These are phyloP conservation scores for Penicillium daleae DNA, from an alignment of 495 filamentous ascomycete species.

Conservation along the genomic window DNA sequence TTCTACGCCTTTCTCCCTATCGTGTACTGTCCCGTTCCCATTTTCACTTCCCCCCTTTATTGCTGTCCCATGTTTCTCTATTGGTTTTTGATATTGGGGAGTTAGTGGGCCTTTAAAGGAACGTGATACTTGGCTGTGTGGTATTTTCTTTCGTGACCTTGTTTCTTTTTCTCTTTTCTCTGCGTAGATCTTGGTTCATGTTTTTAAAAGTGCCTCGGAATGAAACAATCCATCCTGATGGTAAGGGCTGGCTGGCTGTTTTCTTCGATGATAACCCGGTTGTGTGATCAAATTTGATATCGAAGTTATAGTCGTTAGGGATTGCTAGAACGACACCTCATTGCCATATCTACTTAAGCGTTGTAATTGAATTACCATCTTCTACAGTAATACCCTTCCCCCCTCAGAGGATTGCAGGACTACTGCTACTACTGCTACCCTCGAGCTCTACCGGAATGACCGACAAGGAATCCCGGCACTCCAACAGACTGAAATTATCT, in stretches of 20 bases:
- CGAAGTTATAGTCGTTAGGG: no score
- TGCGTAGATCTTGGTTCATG: constrained; percentile 11
- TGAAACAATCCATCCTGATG: background rate
- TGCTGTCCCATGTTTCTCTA: constrained; percentile 12
- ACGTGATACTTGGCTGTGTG: constrained; percentile 23
- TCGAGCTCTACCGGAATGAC: no score
- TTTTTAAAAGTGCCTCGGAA: background rate
- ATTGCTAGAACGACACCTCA: no score
- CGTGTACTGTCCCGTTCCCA: constrained; percentile 10
- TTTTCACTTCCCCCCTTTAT: constrained; percentile 7
- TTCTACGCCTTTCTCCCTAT: constrained; percentile 6
- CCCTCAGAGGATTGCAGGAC: no score
- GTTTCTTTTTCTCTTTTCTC: constrained; percentile 10
- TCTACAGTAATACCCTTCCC: no score
- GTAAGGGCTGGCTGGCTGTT: background rate
- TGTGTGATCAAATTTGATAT: background rate
- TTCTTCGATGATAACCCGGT: background rate
- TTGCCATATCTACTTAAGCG: no score
- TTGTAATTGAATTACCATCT: no score
- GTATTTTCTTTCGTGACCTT: constrained; percentile 10
- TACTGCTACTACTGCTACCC: no score
- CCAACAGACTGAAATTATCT: no score
- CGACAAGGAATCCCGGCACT: no score
- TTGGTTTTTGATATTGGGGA: constrained; percentile 20
- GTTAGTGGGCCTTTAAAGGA: constrained; percentile 28